Evolutionary conservation across 2,329 filamentous ascomycete species (phyloP), one percentile per base, ranked within the genome.

Genomic region (Myriosclerotinia scirpicola): DNA sequence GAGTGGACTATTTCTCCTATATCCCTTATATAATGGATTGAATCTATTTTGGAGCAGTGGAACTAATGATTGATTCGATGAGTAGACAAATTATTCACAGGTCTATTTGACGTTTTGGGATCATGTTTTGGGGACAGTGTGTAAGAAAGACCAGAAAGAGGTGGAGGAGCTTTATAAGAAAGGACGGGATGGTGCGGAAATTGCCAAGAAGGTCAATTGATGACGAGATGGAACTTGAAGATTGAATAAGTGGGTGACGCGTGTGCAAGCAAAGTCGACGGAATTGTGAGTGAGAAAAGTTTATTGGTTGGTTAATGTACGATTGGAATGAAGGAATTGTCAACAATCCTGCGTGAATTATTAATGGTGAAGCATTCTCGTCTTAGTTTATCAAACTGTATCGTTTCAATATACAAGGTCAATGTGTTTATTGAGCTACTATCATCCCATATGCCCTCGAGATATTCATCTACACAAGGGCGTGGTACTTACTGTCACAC

Each of bases 21-120:
- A 26, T 9, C 5, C 3, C 40, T 36, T 38, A 20, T 4, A 7
- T 20, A 8, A 17, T 38, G 14, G 15, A 36, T 26, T 17, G 38
- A 17, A 0, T 34, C 15, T 5, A 14, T 9, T 34, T 22, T 9
- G 5, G 11, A 12, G 4, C 46, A 26, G 20, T 20, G 8, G 12
- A 22, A 17, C 61, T 64, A 14, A 64, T 15, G 3, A 17, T 36
- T 17, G 14, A 7, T 36, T 12, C n/a, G 1, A 46, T 17, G 36
- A 40, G 7, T 20, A 64, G 61, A 64, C 52, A 9, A 64, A 64
- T 36, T 55, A 44, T 12, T 56, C 61, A 5, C 61, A 64, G 50
- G 48, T 64, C 30, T 64, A 64, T n/a, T 34, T 26, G 7, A 64
- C 52, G 6, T 64, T 64, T 22, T 64, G 61, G 52, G 52, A 64